Evolutionary conservation across 495 filamentous ascomycete species (phyloP).

Genomic region (Aspergillus sparsus): DNA sequence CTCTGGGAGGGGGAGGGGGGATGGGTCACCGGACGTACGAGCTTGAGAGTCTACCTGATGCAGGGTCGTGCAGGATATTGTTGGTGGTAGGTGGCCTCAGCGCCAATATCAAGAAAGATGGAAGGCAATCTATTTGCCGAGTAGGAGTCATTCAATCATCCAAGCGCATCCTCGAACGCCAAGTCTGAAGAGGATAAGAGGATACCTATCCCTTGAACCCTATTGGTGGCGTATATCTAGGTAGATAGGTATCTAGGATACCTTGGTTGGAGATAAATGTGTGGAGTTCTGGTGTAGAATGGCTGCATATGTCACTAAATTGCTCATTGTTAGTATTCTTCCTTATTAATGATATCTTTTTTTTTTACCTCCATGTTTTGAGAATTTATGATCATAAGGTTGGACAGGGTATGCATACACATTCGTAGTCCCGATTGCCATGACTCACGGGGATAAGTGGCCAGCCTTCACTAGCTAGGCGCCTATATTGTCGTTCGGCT

Average conservation of each 20-base stretch:
- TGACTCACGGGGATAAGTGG: constrained; percentile 12
- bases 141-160: too few species aligned
- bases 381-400: background rate
- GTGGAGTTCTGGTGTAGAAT: background rate
- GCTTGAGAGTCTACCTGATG: constrained; percentile 8
- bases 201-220: background rate
- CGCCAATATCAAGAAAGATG: background rate
- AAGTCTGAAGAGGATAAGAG: background rate
- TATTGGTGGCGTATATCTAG: background rate
- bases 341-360: background rate
- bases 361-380: background rate
- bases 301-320: background rate
- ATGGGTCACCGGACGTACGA: constrained; percentile 15
- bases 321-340: background rate
- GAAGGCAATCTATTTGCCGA: too few species aligned
- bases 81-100: background rate
- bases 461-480: background rate
- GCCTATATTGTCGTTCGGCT: constrained; percentile 19
- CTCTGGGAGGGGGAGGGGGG: background rate
- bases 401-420: constrained; percentile 12
- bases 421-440: constrained; percentile 1
- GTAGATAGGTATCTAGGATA: background rate
- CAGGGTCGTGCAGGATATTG: constrained; percentile 18
- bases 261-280: background rate
- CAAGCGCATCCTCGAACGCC: background rate